A percentile compares a stretch with the other conserved stretches of the same genome.
phyloP scores from a whole-genome alignment of 140 eudicot genomes.

The Ambrosia hybrid region DNA sequence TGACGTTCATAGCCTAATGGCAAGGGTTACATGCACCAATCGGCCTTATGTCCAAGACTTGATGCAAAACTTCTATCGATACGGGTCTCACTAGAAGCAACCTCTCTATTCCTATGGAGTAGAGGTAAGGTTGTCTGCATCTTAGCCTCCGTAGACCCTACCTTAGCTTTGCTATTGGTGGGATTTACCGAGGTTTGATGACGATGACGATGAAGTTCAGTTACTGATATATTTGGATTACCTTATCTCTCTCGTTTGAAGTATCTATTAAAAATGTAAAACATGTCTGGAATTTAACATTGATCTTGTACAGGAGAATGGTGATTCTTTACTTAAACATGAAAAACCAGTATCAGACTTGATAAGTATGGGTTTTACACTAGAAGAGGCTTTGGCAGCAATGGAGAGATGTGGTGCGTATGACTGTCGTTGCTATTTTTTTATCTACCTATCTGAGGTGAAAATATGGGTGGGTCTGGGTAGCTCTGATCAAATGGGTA shows the following conservation, averaged over 20 bases:
- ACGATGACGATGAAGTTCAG: too few species aligned
- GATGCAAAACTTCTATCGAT: too few species aligned
- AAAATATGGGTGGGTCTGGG: slow-evolving; percentile 7
- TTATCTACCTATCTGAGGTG: slow-evolving; percentile 2
- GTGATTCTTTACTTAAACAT: slow-evolving; percentile 26
- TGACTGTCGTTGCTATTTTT: background rate
- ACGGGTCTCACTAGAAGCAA: too few species aligned
- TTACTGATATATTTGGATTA: too few species aligned
- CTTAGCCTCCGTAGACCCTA: too few species aligned
- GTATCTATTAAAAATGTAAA: background rate
- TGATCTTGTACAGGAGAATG: slow-evolving; percentile 48
- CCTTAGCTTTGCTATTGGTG: too few species aligned
- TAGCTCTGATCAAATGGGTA: slow-evolving; percentile 6
- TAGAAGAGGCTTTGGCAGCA: slow-evolving; percentile 69
- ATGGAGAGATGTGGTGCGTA: slow-evolving; percentile 75
- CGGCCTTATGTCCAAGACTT: too few species aligned
- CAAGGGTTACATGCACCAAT: too few species aligned
- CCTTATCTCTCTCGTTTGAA: background rate
- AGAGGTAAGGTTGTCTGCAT: too few species aligned
- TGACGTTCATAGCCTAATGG: too few species aligned
- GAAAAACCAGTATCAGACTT: slow-evolving; percentile 40
- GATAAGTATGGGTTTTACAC: slow-evolving; percentile 64
- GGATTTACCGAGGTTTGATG: too few species aligned
- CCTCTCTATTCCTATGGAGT: too few species aligned
- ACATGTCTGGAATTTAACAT: background rate